A percentile compares a stretch with the other conserved stretches of the same genome.
Conservation (phyloP, 192 early-diverging fungal genomes). For the Backusella morwellensis region DNA sequence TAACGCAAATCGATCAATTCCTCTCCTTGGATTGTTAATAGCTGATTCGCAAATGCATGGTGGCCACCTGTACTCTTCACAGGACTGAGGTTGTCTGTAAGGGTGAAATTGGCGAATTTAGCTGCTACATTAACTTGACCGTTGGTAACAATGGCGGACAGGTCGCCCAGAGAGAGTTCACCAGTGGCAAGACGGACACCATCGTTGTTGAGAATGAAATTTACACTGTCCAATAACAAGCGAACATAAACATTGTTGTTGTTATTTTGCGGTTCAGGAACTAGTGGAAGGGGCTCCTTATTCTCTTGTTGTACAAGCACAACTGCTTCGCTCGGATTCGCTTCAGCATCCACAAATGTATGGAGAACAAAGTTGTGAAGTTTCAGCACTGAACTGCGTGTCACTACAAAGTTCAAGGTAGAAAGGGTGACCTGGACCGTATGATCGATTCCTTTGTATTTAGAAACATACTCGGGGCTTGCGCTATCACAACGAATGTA, state of each 20-base stretch:
- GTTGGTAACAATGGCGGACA: slow-evolving; percentile 61
- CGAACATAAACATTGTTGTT: slow-evolving; percentile 70
- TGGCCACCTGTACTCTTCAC: not conserved
- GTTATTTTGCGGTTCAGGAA: not conserved
- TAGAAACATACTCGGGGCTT: slow-evolving; percentile 70
- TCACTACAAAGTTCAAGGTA: slow-evolving; percentile 78
- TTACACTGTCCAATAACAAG: slow-evolving; percentile 73
- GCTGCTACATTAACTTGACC: slow-evolving; percentile 61
- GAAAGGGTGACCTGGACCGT: slow-evolving; percentile 78
- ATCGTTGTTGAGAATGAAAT: slow-evolving; percentile 82
- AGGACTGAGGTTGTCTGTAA: slow-evolving; percentile 57
- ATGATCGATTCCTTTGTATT: slow-evolving; percentile 78
- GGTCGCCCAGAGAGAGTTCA: slow-evolving; percentile 68
- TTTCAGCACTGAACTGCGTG: slow-evolving; percentile 79
- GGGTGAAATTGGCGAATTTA: slow-evolving; percentile 68
- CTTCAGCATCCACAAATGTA: slow-evolving; percentile 54
- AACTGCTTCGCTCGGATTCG: not conserved
- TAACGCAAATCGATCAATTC: slow-evolving; percentile 87
- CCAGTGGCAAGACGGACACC: slow-evolving; percentile 71
- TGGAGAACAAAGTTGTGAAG: slow-evolving; percentile 83
- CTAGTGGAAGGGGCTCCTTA: not conserved
- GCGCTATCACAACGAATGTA: slow-evolving; percentile 70
- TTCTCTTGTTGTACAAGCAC: slow-evolving; percentile 2
- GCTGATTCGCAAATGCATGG: slow-evolving; percentile 1
- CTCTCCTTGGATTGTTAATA: slow-evolving; percentile 84